Percentiles rank a stretch among this genome's conserved stretches.
Evolutionary conservation across 306 rosid species (phyloP).

Genomic region (Argentina anserina): DNA sequence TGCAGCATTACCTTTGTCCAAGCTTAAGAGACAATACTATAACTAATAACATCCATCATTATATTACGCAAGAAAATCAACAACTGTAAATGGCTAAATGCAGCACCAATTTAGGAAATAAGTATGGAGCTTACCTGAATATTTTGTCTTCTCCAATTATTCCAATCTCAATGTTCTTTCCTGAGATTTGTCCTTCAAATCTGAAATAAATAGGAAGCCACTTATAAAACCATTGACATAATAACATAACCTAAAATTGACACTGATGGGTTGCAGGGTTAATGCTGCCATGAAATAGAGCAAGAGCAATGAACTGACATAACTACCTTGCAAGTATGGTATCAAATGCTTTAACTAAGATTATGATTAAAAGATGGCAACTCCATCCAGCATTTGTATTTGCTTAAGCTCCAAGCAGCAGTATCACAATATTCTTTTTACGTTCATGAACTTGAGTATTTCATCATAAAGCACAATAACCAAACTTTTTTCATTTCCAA

Average conservation of each 20-base stretch:
- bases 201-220: constrained; percentile 28
- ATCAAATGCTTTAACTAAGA: constrained; percentile 6
- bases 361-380: background rate
- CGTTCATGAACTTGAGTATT: background rate
- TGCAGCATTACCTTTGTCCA: background rate
- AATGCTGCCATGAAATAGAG: background rate
- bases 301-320: background rate
- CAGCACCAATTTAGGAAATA: background rate
- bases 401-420: background rate
- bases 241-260: background rate
- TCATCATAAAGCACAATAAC: background rate
- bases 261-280: background rate
- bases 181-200: constrained; percentile 93
- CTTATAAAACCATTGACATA: background rate
- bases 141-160: constrained; percentile 74
- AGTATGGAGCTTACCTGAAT: constrained; percentile 55
- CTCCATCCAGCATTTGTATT: background rate
- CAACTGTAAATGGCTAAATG: background rate
- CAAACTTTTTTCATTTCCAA: background rate
- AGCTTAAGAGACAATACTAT: background rate
- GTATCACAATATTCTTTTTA: background rate
- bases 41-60: background rate
- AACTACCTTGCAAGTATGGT: background rate
- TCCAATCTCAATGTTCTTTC: constrained; percentile 95
- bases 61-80: too few species aligned